Conservation (phyloP, 306 rosid species). For the Canavalia gladiata region DNA sequence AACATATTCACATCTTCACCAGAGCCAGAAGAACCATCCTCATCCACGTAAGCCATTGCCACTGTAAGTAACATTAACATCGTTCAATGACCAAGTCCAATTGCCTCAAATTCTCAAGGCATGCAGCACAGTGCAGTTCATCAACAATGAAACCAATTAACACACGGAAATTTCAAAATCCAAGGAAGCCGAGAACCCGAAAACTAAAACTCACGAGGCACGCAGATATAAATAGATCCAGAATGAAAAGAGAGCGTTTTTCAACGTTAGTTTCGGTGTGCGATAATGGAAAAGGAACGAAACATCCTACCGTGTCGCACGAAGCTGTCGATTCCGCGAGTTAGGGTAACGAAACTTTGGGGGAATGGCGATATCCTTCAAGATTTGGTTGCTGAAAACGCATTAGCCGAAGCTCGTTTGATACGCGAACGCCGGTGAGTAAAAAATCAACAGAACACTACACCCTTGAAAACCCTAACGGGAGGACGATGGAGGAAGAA, state of each 20-base stretch:
- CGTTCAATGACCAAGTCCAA: constrained; percentile 32
- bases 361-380: neutral
- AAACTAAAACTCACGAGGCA: constrained; percentile 3
- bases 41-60: constrained; percentile 69
- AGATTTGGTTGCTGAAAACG: constrained; percentile 17
- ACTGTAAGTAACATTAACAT: constrained; percentile 47
- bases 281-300: constrained; percentile 1
- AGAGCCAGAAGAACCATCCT: constrained; percentile 87
- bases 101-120: neutral
- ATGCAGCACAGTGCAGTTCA: neutral
- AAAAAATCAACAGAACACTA: neutral
- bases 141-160: constrained; percentile 21
- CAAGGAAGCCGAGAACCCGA: constrained; percentile 8
- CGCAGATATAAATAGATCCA: neutral
- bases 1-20: constrained; percentile 72
- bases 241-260: constrained; percentile 36
- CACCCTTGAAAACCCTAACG: constrained; percentile 45
- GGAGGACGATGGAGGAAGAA: neutral
- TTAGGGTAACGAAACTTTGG: neutral
- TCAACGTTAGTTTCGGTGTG: neutral
- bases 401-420: neutral
- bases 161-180: neutral
- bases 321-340: constrained; percentile 4
- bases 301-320: constrained; percentile 39
- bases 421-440: neutral